Base-by-base conservation (phyloP, 2,329 filamentous ascomycete genomes). In the Aurifilum marmelostoma region DNA sequence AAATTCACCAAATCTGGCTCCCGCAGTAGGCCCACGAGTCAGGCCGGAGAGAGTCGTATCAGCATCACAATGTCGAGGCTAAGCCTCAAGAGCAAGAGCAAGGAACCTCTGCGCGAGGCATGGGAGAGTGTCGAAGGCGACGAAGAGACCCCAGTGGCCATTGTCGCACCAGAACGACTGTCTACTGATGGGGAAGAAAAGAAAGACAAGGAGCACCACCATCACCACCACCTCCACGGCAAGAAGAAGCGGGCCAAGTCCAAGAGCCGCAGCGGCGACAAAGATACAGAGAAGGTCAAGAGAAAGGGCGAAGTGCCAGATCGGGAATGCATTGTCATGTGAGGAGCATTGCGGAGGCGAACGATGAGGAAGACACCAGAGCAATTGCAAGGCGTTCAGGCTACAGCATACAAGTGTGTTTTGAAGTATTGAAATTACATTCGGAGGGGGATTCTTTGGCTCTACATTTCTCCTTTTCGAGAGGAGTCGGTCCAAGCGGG, bases 11-110 rank as follows among this genome's bases (percentile, higher is more conserved):
- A 80, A 77, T 73, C 80, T 66, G 73, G 80, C 73, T 79, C 77
- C 62, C 83, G 83, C 73, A 88, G 87, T 72, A 84, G 88, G 16
- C 85, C 88, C 5, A 79, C 79, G 24, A 90, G 88, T 73, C 87
- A 89, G 73, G 84, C 82, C 1, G 86, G 87, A 37, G 88, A 90
- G 72, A 82, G 82, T 21, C 82, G 88, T 4, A 84, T 88, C 67
- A 88, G 85, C 74, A 79, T 85, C 24, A 86, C 85, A 2, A 87
- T 90, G 76, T 84, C 83, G 21, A 83, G 85, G n/a, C 77, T 88
- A 4, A 83, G 83, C 12, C 82, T 83, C 0, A 80, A 88, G 8
- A 83, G 84, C 73, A 84, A 83, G 64, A 87, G 84, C 77, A 86
- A 81, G 73, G 86, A 88, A 69, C 80, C 79, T 0, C 74, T 82